These are phyloP conservation scores for Kuraishia capsulata DNA, from an alignment of 805 yeast genomes.

Conservation along the genomic window DNA sequence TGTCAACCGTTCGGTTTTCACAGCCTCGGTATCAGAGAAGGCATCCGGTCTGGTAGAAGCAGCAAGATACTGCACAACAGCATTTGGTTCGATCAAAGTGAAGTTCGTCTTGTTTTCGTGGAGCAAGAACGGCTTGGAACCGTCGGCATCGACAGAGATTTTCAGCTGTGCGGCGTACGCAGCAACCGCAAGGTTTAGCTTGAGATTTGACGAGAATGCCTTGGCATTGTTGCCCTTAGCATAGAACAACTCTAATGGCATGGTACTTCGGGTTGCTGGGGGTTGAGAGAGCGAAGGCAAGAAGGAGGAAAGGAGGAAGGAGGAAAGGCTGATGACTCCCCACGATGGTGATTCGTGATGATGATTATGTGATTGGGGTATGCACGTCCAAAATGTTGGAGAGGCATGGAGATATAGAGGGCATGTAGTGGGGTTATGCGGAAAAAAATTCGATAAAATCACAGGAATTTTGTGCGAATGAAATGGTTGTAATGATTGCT, in stretches of 20 bases:
- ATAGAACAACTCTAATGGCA: constrained; percentile 21
- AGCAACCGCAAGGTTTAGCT: constrained; percentile 32
- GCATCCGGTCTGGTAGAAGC: constrained; percentile 8
- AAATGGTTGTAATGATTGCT: too few relatives aligned
- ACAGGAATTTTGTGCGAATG: too few relatives aligned
- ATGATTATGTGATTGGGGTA: background rate
- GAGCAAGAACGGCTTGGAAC: constrained; percentile 11
- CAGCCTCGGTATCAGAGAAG: constrained; percentile 25
- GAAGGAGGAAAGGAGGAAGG: too few relatives aligned
- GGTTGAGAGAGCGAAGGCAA: background rate
- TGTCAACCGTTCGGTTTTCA: constrained; percentile 34
- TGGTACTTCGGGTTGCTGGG: constrained; percentile 1
- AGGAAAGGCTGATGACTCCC: background rate
- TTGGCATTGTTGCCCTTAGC: constrained; percentile 17
- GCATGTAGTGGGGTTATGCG: too few relatives aligned
- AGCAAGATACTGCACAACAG: constrained; percentile 57
- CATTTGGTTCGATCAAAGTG: constrained; percentile 54
- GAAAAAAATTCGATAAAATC: too few relatives aligned
- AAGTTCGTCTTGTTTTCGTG: constrained; percentile 30
- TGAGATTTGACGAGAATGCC: constrained; percentile 30
- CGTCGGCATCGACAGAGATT: constrained; percentile 14
- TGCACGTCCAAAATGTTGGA: too few relatives aligned
- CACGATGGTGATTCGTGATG: background rate
- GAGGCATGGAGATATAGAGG: too few relatives aligned
- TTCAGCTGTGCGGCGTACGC: constrained; percentile 19